A percentile compares a stretch with the other conserved stretches of the same genome.
These are phyloP conservation scores for Cinnamomum micranthum DNA, from an alignment of 164 flowering plant genomes.

Conservation along the genomic window DNA sequence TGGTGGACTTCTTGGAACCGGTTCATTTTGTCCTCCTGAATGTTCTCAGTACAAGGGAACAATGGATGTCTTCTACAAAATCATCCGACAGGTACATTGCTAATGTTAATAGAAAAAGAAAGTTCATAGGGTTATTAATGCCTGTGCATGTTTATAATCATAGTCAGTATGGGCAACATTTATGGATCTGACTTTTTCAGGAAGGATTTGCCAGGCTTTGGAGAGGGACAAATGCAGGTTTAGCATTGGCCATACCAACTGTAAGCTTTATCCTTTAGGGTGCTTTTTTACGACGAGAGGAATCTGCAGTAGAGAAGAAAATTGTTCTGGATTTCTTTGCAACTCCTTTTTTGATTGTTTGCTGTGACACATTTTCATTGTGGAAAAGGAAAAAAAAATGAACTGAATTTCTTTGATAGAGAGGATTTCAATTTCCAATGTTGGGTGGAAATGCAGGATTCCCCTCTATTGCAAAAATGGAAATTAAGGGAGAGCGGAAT, in stretches of 20 bases:
- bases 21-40: slow-evolving; percentile 78
- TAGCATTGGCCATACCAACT: slow-evolving; percentile 90
- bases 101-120: not conserved
- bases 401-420: no score
- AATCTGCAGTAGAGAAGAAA: no score
- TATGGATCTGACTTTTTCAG: slow-evolving; percentile 36
- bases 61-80: slow-evolving; percentile 81
- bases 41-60: slow-evolving; percentile 97
- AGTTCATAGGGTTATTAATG: not conserved
- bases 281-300: no score
- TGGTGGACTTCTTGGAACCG: slow-evolving; percentile 79
- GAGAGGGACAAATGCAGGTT: slow-evolving; percentile 96
- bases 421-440: no score
- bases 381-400: no score
- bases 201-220: slow-evolving; percentile 85
- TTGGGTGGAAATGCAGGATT: no score
- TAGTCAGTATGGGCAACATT: no score
- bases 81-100: slow-evolving; percentile 70
- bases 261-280: slow-evolving; percentile 32
- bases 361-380: no score
- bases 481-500: no score
- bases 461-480: no score
- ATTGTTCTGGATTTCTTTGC: no score
- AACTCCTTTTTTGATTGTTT: no score
- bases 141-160: not conserved